A percentile compares a stretch with the other conserved stretches of the same genome.
phyloP scores from a whole-genome alignment of 331 rosid species.

The Spiraea crenata region DNA sequence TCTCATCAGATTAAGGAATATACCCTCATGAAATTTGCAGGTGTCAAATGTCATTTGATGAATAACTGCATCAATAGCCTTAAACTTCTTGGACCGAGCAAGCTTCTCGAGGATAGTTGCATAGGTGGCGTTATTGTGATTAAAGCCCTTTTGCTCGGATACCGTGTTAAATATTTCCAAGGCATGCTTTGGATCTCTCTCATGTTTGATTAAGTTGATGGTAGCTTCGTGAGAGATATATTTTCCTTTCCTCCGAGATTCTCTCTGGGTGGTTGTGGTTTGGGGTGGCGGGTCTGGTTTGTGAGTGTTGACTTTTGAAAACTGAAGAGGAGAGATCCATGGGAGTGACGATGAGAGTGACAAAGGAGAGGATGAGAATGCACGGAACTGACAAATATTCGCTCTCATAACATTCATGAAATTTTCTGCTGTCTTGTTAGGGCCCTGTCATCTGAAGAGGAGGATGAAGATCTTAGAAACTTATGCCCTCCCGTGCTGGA shows the following conservation, averaged over 20 bases:
- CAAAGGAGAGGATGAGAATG: conserved; percentile 24
- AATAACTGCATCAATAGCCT: conserved; percentile 62
- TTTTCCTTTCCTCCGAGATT: conserved; percentile 39
- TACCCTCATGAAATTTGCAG: conserved; percentile 75
- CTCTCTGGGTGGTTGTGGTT: conserved; percentile 5
- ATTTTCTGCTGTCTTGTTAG: conserved; percentile 12
- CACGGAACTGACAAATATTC: conserved; percentile 16
- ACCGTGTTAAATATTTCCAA: conserved; percentile 68
- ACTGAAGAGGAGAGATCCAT: conserved; percentile 67
- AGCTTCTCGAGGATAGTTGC: conserved; percentile 68
- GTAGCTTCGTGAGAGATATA: conserved; percentile 65
- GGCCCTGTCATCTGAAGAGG: conserved; percentile 35
- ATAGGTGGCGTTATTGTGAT: conserved; percentile 73
- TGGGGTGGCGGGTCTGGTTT: conserved; percentile 55
- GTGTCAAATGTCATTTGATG: conserved; percentile 76
- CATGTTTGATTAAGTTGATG: conserved; percentile 61
- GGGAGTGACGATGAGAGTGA: conserved; percentile 37
- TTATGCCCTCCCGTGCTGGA: neutral
- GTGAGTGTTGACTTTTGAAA: conserved; percentile 35
- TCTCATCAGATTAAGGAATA: conserved; percentile 79
- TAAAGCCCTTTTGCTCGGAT: conserved; percentile 71
- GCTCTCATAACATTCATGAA: conserved; percentile 39
- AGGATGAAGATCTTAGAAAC: conserved; percentile 12
- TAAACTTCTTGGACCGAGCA: conserved; percentile 63
- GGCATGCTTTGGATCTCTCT: conserved; percentile 78